Evolutionary conservation across 441 rosid species (phyloP).

Genomic region (Adansonia grandidieri): DNA sequence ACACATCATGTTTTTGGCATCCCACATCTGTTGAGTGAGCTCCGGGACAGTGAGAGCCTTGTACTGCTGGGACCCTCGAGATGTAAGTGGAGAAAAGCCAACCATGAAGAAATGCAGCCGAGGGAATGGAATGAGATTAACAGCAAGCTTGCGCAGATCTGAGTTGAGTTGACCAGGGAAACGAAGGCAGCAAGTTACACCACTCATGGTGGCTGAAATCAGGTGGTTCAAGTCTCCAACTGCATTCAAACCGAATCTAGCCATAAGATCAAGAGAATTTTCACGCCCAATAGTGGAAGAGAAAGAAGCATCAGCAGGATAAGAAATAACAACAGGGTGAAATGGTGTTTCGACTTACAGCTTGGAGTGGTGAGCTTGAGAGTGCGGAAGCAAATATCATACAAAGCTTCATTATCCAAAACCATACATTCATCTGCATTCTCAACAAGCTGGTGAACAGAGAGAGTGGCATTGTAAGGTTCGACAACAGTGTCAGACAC

Average conservation of each 20-base stretch:
- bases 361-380: conserved; percentile 60
- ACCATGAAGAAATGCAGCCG: conserved; percentile 74
- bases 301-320: not conserved
- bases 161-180: conserved; percentile 80
- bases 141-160: conserved; percentile 68
- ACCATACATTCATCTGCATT: conserved; percentile 65
- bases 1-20: conserved; percentile 33
- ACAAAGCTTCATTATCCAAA: conserved; percentile 57
- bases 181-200: conserved; percentile 70
- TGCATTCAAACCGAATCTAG: conserved; percentile 20
- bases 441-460: conserved; percentile 63
- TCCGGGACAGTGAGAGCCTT: conserved; percentile 66
- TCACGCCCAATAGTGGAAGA: not conserved
- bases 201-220: conserved; percentile 74
- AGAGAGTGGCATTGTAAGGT: conserved; percentile 60
- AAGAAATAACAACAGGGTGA: not conserved
- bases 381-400: conserved; percentile 60
- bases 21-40: conserved; percentile 56
- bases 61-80: conserved; percentile 72
- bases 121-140: conserved; percentile 67
- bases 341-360: conserved; percentile 41
- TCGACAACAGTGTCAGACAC: conserved; percentile 63
- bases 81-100: conserved; percentile 68
- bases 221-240: conserved; percentile 69
- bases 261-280: not conserved